Percentiles rank a stretch among this genome's conserved stretches.
These are phyloP conservation scores for Penicillium manginii DNA, from an alignment of 495 filamentous ascomycete genomes.

Conservation along the genomic window DNA sequence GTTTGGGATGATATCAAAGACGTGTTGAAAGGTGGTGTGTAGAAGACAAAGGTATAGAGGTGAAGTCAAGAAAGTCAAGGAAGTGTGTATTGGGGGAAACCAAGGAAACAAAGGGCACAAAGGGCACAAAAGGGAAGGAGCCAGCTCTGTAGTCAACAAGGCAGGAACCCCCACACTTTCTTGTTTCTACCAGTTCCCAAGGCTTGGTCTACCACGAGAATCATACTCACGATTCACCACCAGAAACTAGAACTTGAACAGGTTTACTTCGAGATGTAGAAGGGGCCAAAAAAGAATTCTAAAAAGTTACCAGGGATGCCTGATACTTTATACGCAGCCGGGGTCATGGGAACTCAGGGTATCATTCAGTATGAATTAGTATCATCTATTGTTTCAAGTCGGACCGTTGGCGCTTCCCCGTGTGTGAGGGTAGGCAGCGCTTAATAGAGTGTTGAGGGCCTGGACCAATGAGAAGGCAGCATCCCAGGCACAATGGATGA, in stretches of 20 bases:
- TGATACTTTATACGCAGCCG: constrained; percentile 4
- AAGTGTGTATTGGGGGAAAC: neutral
- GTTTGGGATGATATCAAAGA: too few species aligned
- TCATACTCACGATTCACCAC: neutral
- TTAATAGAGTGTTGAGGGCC: constrained; percentile 1
- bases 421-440: constrained; percentile 19
- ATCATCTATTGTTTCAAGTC: constrained; percentile 10
- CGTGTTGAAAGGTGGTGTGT: too few species aligned
- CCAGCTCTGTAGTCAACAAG: neutral
- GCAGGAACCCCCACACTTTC: neutral
- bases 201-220: neutral
- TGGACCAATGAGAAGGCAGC: constrained; percentile 7
- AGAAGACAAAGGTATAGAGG: too few species aligned
- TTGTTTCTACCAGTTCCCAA: constrained; percentile 2
- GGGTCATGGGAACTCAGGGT: constrained; percentile 2
- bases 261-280: neutral
- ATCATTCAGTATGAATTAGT: neutral
- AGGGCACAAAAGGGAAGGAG: too few species aligned
- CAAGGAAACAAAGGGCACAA: neutral
- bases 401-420: constrained; percentile 14
- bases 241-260: too few species aligned
- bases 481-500: neutral
- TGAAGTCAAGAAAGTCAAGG: neutral
- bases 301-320: neutral
- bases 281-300: neutral